Conservation (phyloP, 345 rosid species). For the Turnera subulata region DNA sequence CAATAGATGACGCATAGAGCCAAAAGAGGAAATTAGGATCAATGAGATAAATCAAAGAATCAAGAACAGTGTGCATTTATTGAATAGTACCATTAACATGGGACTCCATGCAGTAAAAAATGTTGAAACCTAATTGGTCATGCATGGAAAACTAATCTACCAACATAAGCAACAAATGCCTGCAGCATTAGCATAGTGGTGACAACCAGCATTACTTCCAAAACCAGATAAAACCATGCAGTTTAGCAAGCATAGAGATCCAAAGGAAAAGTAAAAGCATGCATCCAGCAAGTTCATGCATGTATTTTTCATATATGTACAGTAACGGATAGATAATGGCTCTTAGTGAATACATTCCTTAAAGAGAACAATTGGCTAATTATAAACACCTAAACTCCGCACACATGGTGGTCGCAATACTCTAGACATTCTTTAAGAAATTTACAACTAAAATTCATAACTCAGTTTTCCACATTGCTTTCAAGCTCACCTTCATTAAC, state of each 20-base stretch:
- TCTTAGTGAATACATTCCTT: neutral
- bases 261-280: slow-evolving; percentile 5
- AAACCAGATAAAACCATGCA: neutral
- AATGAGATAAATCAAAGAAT: neutral
- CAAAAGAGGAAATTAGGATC: neutral
- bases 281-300: neutral
- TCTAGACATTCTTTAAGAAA: neutral
- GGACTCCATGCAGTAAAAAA: neutral
- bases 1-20: neutral
- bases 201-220: neutral
- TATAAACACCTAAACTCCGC: slow-evolving; percentile 1
- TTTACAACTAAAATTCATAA: neutral
- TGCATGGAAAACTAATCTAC: neutral
- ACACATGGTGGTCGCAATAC: neutral
- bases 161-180: neutral
- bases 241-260: neutral
- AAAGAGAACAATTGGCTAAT: neutral
- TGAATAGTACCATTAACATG: neutral
- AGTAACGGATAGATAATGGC: neutral
- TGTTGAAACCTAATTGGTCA: neutral
- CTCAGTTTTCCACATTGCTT: neutral
- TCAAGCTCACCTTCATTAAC: slow-evolving; percentile 65
- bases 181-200: neutral
- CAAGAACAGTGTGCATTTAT: neutral
- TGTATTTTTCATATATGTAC: neutral